Percentiles rank a stretch among this genome's conserved stretches.
Conservation (phyloP, 2,329 filamentous ascomycete species). For the Stagonosporopsis vannaccii region DNA sequence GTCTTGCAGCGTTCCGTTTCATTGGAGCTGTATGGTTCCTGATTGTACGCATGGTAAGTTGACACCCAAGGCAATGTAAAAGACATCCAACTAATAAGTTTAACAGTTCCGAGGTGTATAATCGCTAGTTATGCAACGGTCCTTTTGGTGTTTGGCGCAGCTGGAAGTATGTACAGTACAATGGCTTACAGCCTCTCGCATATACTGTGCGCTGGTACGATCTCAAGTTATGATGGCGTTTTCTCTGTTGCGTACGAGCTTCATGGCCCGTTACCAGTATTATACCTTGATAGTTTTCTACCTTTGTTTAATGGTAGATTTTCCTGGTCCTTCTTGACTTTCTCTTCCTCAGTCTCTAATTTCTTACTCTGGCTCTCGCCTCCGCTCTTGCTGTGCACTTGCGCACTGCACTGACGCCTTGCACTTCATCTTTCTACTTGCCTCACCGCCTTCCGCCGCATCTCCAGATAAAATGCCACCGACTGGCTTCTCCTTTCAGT, state of each 20-base stretch:
- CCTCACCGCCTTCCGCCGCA: not conserved
- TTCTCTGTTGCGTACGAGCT: constrained; percentile 13
- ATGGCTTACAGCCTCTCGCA: not conserved
- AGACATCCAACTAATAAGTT: constrained; percentile 34
- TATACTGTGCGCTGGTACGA: not conserved
- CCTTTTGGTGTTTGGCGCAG: constrained; percentile 10
- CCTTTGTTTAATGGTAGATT: constrained; percentile 7
- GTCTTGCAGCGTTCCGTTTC: constrained; percentile 83
- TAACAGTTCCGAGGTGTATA: constrained; percentile 61
- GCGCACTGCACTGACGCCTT: not conserved
- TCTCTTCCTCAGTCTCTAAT: not conserved
- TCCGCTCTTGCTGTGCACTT: not conserved
- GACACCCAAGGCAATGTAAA: not conserved
- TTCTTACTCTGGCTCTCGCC: not conserved
- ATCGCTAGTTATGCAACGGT: constrained; percentile 14
- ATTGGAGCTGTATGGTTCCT: constrained; percentile 91
- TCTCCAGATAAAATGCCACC: no score
- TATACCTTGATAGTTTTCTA: constrained; percentile 18
- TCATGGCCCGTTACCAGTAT: constrained; percentile 19
- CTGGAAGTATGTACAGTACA: constrained; percentile 12
- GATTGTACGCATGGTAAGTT: constrained; percentile 60
- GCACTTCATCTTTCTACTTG: not conserved
- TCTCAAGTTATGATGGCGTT: constrained; percentile 11
- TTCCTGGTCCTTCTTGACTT: not conserved
- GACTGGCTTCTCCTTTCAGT: no score